A percentile compares a stretch with the other conserved stretches of the same genome.
Evolutionary conservation across 2,329 filamentous ascomycete genomes (phyloP).

Genomic region (Plenodomus tracheiphilus): DNA sequence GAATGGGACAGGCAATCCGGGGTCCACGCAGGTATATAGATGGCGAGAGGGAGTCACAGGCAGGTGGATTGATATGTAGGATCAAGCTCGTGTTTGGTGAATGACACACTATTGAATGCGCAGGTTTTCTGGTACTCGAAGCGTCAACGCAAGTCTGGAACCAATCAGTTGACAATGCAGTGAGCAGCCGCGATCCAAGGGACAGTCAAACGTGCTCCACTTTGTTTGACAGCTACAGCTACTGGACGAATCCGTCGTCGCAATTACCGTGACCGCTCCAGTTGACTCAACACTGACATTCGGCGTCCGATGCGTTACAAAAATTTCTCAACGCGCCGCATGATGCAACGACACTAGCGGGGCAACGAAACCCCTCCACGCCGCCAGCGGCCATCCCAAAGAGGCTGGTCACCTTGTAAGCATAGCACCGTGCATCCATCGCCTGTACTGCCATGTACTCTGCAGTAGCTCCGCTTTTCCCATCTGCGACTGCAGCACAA

Average conservation of each 20-base stretch:
- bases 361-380: conserved; percentile 17
- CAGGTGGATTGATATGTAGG: not conserved
- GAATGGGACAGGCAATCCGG: conserved; percentile 19
- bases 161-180: conserved; percentile 9
- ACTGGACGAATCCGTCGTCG: conserved; percentile 5
- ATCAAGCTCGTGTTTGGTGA: not conserved
- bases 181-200: conserved; percentile 17
- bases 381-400: not conserved
- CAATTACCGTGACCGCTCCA: conserved; percentile 11
- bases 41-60: conserved; percentile 1
- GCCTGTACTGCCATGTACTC: too few species aligned
- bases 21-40: conserved; percentile 1
- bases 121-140: conserved; percentile 9
- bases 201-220: conserved; percentile 20
- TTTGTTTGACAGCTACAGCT: conserved; percentile 4
- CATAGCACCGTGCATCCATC: not conserved
- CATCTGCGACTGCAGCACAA: too few species aligned
- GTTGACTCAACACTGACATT: conserved; percentile 15
- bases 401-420: not conserved
- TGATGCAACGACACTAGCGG: conserved; percentile 39
- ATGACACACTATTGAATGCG: conserved; percentile 5
- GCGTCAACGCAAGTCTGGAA: conserved; percentile 14
- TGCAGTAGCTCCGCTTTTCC: too few species aligned
- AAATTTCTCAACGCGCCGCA: conserved; percentile 35
- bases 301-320: conserved; percentile 17